Evolutionary conservation across 2,329 filamentous ascomycete species (phyloP), one percentile per base, ranked within the genome.

Genomic region (Aquanectria penicillioides): DNA sequence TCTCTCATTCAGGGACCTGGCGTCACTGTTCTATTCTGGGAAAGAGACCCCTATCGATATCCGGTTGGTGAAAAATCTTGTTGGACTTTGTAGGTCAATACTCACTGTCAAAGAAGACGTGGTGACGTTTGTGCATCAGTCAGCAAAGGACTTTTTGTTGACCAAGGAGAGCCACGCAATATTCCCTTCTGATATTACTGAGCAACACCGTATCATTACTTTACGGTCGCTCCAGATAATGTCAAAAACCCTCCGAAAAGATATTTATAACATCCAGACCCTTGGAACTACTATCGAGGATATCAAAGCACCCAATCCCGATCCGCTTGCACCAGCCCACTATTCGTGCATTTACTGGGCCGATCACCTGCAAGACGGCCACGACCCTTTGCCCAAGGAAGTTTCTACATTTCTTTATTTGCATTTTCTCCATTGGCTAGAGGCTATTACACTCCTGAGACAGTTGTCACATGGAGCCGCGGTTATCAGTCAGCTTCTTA

Each of bases 111-210:
- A 65, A 31, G 46, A 75, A 1, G 55, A 33, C 2, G 59, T 25
- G 1, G 38, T 81, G 6, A 75, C 66, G 41, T 73, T 79, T 63
- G 69, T 81, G 2, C 77, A 81, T 61, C 74, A 80, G 54, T 80
- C 78, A 4, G 80, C 77, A 0, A 79, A 80, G 59, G 78, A 81
- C 15, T 79, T 71, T 59, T 54, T 83, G 2, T 25, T 40, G 79
- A 29, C 63, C 17, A 58, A 69, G 5, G 63, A 62, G 49, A 49
- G 44, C 6, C 15, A 50, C 17, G 33, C 59, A 13, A 65, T 79
- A 5, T 75, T 78, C 33, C 69, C 73, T 5, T 41, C 13, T 22
- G 71, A 74, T 2, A 26, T 46, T 4, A 33, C 51, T 17, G 31
- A 64, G 3, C 55, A 65, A 13, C 75, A 81, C 51, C 33, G 67